These are phyloP conservation scores for Cucurbita pepo DNA, from an alignment of 306 rosid genomes.

Conservation along the genomic window DNA sequence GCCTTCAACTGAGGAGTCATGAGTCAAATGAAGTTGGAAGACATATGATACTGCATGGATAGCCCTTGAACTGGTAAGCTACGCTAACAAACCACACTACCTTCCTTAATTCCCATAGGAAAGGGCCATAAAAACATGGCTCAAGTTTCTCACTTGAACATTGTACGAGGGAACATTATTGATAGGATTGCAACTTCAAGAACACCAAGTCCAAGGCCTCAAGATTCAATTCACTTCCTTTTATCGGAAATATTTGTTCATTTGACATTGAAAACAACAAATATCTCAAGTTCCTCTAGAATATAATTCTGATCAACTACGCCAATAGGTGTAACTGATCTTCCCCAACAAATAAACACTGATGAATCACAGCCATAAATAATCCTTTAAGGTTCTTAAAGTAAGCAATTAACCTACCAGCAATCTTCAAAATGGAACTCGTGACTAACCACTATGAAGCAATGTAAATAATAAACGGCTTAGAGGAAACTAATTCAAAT, in stretches of 20 bases:
- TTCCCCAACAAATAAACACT: not conserved
- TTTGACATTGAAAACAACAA: not conserved
- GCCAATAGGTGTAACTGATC: not conserved
- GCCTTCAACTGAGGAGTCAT: not conserved
- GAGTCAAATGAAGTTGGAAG: not conserved
- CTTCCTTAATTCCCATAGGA: not conserved
- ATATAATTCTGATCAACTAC: not conserved
- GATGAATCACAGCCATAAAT: not conserved
- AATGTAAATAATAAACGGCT: not conserved
- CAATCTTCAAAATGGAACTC: not conserved
- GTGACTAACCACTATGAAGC: not conserved
- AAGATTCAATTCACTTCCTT: not conserved
- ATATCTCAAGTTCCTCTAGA: not conserved
- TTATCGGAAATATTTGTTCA: not conserved
- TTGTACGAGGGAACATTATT: not conserved
- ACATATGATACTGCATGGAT: not conserved
- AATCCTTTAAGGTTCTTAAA: not conserved
- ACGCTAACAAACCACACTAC: not conserved
- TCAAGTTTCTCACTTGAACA: not conserved
- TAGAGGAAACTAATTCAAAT: not conserved
- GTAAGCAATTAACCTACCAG: not conserved
- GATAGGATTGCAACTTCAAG: not conserved
- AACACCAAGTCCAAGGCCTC: not conserved
- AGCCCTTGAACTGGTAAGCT: not conserved
- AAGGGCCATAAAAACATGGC: not conserved